phyloP scores from a whole-genome alignment of 805 yeast genomes.

The Torulaspora microellipsoides region DNA sequence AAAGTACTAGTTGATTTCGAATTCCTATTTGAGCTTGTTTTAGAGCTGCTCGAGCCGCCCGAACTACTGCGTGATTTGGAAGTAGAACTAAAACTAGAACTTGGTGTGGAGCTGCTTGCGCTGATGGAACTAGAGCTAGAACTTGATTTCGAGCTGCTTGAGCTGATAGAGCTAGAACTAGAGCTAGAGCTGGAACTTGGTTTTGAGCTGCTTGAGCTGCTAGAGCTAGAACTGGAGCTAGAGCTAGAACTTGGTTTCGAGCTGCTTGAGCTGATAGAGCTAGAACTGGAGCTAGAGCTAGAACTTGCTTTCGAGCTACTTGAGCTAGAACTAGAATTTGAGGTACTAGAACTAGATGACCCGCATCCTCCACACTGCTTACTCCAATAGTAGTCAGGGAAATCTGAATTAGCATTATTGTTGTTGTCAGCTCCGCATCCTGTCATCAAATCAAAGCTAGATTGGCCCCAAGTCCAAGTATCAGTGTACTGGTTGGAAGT shows the following conservation, averaged over 20 bases:
- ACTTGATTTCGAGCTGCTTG: background rate
- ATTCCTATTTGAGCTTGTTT: background rate
- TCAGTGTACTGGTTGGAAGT: constrained; percentile 9
- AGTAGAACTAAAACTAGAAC: background rate
- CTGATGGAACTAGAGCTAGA: background rate
- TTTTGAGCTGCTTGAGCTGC: background rate
- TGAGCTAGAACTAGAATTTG: constrained; percentile 2
- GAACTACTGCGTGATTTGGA: background rate
- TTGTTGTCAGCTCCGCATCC: constrained; percentile 30
- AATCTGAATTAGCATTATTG: constrained; percentile 28
- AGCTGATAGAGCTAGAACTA: background rate
- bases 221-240: constrained; percentile 1
- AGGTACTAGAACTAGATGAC: constrained; percentile 1
- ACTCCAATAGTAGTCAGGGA: constrained; percentile 27
- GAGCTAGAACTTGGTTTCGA: constrained; percentile 1
- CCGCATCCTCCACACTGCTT: constrained; percentile 2
- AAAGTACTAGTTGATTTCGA: background rate
- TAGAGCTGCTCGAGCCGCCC: too few relatives aligned
- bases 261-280: background rate
- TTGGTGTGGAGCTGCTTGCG: background rate
- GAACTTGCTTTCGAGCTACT: background rate
- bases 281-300: constrained; percentile 2
- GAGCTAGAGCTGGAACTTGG: background rate
- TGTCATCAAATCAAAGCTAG: constrained; percentile 24
- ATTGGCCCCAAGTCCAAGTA: constrained; percentile 12